Evolutionary conservation across 2,329 filamentous ascomycete species (phyloP).

Genomic region (Elsinoe fawcettii): DNA sequence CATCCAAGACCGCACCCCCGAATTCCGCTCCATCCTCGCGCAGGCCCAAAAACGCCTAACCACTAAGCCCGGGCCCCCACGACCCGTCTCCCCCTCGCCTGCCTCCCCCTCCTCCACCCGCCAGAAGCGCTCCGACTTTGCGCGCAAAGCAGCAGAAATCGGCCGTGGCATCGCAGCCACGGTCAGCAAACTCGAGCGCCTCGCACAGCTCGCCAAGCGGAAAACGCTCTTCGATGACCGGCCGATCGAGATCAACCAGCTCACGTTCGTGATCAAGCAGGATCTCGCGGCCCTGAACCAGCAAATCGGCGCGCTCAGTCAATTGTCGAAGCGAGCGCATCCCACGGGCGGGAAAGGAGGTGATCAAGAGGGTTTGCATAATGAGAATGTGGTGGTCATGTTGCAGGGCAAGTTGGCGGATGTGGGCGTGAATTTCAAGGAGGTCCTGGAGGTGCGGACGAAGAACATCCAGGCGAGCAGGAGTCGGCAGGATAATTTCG

Average conservation of each 20-base stretch:
- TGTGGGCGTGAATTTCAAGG: constrained; percentile 92
- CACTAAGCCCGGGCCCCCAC: constrained; percentile 64
- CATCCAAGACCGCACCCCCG: constrained; percentile 92
- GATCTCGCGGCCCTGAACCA: constrained; percentile 79
- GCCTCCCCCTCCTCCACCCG: constrained; percentile 25
- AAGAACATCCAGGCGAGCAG: constrained; percentile 96
- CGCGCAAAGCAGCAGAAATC: constrained; percentile 82
- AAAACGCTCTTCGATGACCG: constrained; percentile 96
- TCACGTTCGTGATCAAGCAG: constrained; percentile 97
- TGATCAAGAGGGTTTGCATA: constrained; percentile 87
- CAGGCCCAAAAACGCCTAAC: constrained; percentile 65
- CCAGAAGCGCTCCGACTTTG: constrained; percentile 73
- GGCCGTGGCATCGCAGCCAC: constrained; percentile 84
- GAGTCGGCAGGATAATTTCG: constrained; percentile 91
- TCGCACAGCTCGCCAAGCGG: constrained; percentile 88
- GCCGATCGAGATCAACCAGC: constrained; percentile 91
- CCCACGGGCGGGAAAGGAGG: constrained; percentile 46
- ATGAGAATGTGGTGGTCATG: constrained; percentile 91
- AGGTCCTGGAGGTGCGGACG: constrained; percentile 88
- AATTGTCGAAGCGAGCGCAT: constrained; percentile 68
- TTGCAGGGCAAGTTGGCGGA: constrained; percentile 87
- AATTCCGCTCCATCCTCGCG: constrained; percentile 85
- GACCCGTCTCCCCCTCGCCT: constrained; percentile 55
- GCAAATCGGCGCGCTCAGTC: constrained; percentile 77
- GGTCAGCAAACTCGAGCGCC: constrained; percentile 88